A percentile compares a stretch with the other conserved stretches of the same genome.
Evolutionary conservation across 768 basidiomycete genomes (phyloP).

Genomic region (Heimioporus sp.): DNA sequence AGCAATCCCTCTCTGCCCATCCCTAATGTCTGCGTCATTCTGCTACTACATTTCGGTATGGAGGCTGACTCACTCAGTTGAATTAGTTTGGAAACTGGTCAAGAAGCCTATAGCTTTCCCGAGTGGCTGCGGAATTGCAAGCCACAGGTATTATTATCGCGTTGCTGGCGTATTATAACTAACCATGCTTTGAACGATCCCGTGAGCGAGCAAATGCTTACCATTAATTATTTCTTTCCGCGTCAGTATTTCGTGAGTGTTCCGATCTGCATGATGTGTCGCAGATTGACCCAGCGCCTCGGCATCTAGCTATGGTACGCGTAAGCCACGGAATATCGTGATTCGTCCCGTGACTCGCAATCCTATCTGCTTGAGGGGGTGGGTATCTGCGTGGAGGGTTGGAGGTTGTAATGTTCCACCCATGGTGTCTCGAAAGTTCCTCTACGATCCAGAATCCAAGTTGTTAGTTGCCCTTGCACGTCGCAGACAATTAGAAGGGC

Average conservation of each 20-base stretch:
- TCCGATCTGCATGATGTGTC: neutral
- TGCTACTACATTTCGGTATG: neutral
- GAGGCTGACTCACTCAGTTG: slow-evolving; percentile 1
- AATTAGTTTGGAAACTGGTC: neutral
- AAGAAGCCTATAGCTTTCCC: neutral
- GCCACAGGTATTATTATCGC: neutral
- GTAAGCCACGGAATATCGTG: neutral
- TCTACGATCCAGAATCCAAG: neutral
- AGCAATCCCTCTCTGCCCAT: slow-evolving; percentile 6
- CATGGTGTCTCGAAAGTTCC: neutral
- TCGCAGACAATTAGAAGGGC: neutral
- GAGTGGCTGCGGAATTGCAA: neutral
- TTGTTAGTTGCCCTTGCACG: slow-evolving; percentile 3
- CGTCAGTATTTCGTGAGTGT: neutral
- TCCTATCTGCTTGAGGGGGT: neutral
- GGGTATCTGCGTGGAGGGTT: neutral
- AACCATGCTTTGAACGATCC: neutral
- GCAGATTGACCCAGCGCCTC: neutral
- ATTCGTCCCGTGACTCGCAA: neutral
- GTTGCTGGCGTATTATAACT: neutral
- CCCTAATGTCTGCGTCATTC: slow-evolving; percentile 1
- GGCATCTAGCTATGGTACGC: neutral
- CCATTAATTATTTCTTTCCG: neutral
- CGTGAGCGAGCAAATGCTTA: neutral
- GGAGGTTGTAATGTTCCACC: neutral